Evolutionary conservation across 2,329 filamentous ascomycete genomes (phyloP).

Genomic region (Microascus cirrosus): DNA sequence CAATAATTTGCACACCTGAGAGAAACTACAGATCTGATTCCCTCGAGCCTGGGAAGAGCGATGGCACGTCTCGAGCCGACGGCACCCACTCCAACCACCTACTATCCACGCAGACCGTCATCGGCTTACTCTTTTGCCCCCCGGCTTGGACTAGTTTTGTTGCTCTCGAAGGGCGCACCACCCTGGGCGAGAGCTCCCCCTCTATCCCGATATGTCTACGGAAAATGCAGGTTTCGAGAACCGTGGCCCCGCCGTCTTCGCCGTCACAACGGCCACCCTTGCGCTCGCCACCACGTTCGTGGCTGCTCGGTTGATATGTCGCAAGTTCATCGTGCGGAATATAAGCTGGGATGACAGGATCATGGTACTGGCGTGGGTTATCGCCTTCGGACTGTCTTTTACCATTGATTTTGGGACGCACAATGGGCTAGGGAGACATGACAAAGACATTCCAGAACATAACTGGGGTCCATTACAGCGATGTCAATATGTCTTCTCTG

Average conservation of each 20-base stretch:
- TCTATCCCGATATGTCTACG: slow-evolving; percentile 2
- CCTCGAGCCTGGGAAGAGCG: not conserved
- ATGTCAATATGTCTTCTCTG: slow-evolving; percentile 53
- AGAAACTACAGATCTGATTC: not conserved
- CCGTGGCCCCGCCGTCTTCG: slow-evolving; percentile 52
- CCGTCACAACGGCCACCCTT: slow-evolving; percentile 59
- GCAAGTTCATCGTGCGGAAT: slow-evolving; percentile 60
- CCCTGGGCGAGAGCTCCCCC: not conserved
- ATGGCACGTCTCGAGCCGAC: not conserved
- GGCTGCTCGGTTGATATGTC: slow-evolving; percentile 59
- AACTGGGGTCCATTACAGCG: slow-evolving; percentile 41
- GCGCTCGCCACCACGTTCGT: slow-evolving; percentile 66
- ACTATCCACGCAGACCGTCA: not conserved
- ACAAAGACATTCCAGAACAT: slow-evolving; percentile 42
- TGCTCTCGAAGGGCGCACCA: not conserved
- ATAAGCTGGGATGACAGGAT: slow-evolving; percentile 70
- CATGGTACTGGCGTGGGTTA: slow-evolving; percentile 67
- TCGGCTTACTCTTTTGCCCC: not conserved
- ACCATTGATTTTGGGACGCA: slow-evolving; percentile 53
- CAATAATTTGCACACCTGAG: not conserved
- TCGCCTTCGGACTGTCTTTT: slow-evolving; percentile 57
- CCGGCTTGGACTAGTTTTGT: not conserved
- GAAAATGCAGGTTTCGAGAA: slow-evolving; percentile 21
- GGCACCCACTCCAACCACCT: not conserved
- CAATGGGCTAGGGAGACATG: slow-evolving; percentile 58